Conservation (phyloP, 352 stramenopile genomes). For the Thraustochytrium striatum region DNA sequence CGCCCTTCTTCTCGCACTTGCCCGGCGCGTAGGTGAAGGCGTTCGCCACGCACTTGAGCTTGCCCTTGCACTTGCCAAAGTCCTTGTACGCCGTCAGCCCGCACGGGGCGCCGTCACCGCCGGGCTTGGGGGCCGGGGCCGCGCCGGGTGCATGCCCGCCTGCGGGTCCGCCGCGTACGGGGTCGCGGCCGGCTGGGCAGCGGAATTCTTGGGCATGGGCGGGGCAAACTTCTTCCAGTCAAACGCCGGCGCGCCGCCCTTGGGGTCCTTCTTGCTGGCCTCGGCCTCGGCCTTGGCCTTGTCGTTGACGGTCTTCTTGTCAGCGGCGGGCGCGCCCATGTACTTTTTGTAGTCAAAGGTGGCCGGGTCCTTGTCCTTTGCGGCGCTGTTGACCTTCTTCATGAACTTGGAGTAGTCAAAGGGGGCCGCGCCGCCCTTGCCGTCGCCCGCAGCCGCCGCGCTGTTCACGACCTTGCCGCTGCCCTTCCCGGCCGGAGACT, state of each 20-base stretch:
- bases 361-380: not conserved
- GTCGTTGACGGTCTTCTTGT: not conserved
- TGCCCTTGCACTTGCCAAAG: conserved; percentile 29
- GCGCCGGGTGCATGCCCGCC: not conserved
- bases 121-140: not conserved
- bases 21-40: conserved; percentile 35
- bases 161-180: not conserved
- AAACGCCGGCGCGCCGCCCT: no score
- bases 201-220: no score
- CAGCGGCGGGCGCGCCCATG: not conserved
- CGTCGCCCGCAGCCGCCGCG: not conserved
- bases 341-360: conserved; percentile 36
- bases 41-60: conserved; percentile 6
- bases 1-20: conserved; percentile 34
- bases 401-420: conserved; percentile 49
- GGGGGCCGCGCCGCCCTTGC: not conserved
- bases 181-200: no score
- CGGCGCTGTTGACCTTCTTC: conserved; percentile 23
- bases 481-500: no score
- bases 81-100: conserved; percentile 36
- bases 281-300: not conserved
- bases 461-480: conserved; percentile 20
- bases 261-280: no score
- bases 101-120: conserved; percentile 9
- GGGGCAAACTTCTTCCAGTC: not conserved